A percentile compares a stretch with the other conserved stretches of the same genome.
Evolutionary conservation across 2,329 filamentous ascomycete genomes (phyloP).

Genomic region (Pestalotiopsis sp.): DNA sequence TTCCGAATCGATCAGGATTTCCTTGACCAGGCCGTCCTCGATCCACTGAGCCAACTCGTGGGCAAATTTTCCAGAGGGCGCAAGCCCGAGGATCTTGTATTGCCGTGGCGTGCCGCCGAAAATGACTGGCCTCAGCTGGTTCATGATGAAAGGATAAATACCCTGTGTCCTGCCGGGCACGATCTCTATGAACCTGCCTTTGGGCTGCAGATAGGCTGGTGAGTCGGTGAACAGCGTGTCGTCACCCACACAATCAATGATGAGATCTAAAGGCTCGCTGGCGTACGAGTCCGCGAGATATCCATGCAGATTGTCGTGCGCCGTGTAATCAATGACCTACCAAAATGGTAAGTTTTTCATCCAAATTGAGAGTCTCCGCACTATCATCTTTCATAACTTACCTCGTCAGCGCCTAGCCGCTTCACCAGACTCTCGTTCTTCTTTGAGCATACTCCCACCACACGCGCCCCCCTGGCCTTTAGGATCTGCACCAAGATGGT

Average conservation of each 20-base stretch:
- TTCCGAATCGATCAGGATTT: constrained; percentile 34
- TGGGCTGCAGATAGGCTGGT: constrained; percentile 10
- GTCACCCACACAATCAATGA: constrained; percentile 17
- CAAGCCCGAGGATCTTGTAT: constrained; percentile 33
- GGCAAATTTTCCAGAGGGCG: constrained; percentile 29
- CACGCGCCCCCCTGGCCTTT: constrained; percentile 12
- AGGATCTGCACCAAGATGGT: constrained; percentile 15
- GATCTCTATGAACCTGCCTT: constrained; percentile 30
- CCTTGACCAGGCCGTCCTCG: constrained; percentile 27
- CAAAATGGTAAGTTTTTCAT: no score
- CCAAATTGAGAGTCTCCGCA: no score
- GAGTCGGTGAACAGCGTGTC: constrained; percentile 8
- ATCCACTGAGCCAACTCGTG: constrained; percentile 29
- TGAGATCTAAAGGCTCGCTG: constrained; percentile 6
- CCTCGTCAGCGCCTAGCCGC: constrained; percentile 13
- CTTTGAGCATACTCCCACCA: constrained; percentile 14
- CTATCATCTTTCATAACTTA: no score
- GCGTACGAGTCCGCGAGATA: constrained; percentile 4
- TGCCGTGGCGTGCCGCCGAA: constrained; percentile 34
- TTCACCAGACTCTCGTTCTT: constrained; percentile 12
- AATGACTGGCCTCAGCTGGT: constrained; percentile 33
- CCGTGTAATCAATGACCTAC: constrained; percentile 19
- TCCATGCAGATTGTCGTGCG: constrained; percentile 8
- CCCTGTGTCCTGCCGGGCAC: constrained; percentile 35
- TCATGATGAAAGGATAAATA: constrained; percentile 30